These are phyloP conservation scores for Phytophthora aleatoria DNA, from an alignment of 352 stramenopile genomes.

Conservation along the genomic window DNA sequence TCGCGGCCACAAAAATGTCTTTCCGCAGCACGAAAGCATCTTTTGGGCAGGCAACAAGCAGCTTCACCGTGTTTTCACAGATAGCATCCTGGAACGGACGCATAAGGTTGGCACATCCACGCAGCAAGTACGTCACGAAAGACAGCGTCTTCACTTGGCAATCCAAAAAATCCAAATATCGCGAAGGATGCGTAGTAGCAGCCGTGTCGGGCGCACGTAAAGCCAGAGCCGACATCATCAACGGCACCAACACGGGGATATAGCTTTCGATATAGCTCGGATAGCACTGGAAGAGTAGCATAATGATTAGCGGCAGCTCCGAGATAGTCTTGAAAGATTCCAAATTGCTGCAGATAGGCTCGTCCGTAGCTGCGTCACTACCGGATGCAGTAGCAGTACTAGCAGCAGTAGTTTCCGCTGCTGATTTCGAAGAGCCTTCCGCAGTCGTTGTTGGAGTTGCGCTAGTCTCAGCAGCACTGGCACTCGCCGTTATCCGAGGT, in stretches of 20 bases:
- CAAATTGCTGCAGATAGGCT: slow-evolving; percentile 80
- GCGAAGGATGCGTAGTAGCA: slow-evolving; percentile 57
- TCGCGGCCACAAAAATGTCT: slow-evolving; percentile 96
- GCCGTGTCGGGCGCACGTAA: slow-evolving; percentile 76
- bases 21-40: slow-evolving; percentile 95
- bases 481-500: slow-evolving; percentile 10
- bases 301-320: slow-evolving; percentile 98
- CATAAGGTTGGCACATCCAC: slow-evolving; percentile 92
- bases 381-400: slow-evolving; percentile 7
- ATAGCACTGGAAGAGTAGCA: slow-evolving; percentile 99
- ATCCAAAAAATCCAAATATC: slow-evolving; percentile 92
- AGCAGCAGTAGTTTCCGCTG: slow-evolving; percentile 17
- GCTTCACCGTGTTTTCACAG: slow-evolving; percentile 93
- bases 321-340: slow-evolving; percentile 96
- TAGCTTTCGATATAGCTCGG: slow-evolving; percentile 96
- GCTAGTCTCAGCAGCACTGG: slow-evolving; percentile 4
- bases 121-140: slow-evolving; percentile 97
- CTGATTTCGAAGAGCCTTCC: slow-evolving; percentile 4
- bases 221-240: slow-evolving; percentile 97
- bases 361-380: slow-evolving; percentile 29
- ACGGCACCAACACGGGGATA: slow-evolving; percentile 93
- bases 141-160: slow-evolving; percentile 98
- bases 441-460: slow-evolving; percentile 8
- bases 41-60: slow-evolving; percentile 94
- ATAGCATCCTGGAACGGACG: slow-evolving; percentile 95